Evolutionary conservation across 306 rosid genomes (phyloP), one percentile per base, ranked within the genome.

Genomic region (Morella rubra): DNA sequence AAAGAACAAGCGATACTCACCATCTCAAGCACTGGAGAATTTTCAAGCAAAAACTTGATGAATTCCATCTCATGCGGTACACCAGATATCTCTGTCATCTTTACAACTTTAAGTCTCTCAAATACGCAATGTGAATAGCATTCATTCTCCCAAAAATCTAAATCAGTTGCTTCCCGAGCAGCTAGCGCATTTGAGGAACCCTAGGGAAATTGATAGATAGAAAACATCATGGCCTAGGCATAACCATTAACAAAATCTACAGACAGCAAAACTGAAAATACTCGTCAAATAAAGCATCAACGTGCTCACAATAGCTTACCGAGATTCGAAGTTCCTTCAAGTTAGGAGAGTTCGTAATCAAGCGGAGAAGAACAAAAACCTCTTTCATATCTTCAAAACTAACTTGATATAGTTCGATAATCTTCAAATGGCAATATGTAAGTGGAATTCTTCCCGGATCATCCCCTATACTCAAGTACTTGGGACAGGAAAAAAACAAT

Each of bases 321-420:
- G 98, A 92, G 81, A 96, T 84, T 42, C 87, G 97, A 82, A 96
- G 93, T 72, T 92, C 93, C 85, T 82, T 78, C 50, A 96, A 86
- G 76, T 87, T 96, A 4, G 97, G 99, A 73, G 99, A 82, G 84
- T 81, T 92, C 13, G 87, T 87, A 73, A 96, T 86, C 93, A 96
- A 81, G 75, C 79, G 89, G 84, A 96, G 93, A 85, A 92, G 88
- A 13, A 96, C 98, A 42, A 86, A 84, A 76, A 93, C 87, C 90
- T 96, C 99, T 54, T 87, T 91, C 87, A 79, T 87, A 85, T 96
- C 99, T 81, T 92, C 99, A 74, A 96, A 96, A 85, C 92, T 86
- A 75, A 96, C 99, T 89, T 91, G 93, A 85, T 83, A 71, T 84
- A 96, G 82, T 84, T 89, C 97, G 50, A 96, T 73, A 64, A 77